Conservation (phyloP, 1,284 basidiomycete species). For the Ceratobasidium sp. region DNA sequence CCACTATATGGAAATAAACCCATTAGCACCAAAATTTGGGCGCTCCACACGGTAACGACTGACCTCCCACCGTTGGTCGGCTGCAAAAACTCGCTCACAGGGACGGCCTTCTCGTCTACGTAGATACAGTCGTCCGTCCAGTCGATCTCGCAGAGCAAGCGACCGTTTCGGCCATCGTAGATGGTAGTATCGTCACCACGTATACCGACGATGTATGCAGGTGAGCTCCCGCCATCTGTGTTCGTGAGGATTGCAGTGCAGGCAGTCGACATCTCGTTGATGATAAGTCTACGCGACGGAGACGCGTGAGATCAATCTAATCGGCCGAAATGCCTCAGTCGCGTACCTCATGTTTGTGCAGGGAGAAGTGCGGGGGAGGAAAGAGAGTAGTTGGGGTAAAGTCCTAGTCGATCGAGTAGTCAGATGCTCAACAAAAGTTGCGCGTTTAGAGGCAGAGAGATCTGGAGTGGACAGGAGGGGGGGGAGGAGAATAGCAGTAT, state of each 20-base stretch:
- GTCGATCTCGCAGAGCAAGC: slow-evolving; percentile 42
- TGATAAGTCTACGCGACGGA: slow-evolving; percentile 21
- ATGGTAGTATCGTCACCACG: slow-evolving; percentile 37
- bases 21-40: slow-evolving; percentile 16
- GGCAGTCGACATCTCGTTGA: slow-evolving; percentile 43
- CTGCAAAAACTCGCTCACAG: slow-evolving; percentile 43
- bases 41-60: slow-evolving; percentile 29
- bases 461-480: slow-evolving; percentile 16
- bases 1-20: not conserved
- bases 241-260: slow-evolving; percentile 43
- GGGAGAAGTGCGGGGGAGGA: not conserved
- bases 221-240: slow-evolving; percentile 39
- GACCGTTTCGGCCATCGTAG: slow-evolving; percentile 41
- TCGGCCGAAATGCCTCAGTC: slow-evolving; percentile 40
- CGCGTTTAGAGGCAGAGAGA: not conserved
- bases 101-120: slow-evolving; percentile 43
- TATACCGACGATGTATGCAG: slow-evolving; percentile 41
- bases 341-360: slow-evolving; percentile 35
- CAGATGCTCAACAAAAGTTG: slow-evolving; percentile 23
- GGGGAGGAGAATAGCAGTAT: slow-evolving; percentile 24
- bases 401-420: slow-evolving; percentile 23
- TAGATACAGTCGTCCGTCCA: slow-evolving; percentile 40
- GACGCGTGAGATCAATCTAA: slow-evolving; percentile 38
- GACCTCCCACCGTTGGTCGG: slow-evolving; percentile 38
- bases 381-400: slow-evolving; percentile 28